A percentile compares a stretch with the other conserved stretches of the same genome.
Conservation (phyloP, 805 yeast species). For the Millerago galiae region DNA sequence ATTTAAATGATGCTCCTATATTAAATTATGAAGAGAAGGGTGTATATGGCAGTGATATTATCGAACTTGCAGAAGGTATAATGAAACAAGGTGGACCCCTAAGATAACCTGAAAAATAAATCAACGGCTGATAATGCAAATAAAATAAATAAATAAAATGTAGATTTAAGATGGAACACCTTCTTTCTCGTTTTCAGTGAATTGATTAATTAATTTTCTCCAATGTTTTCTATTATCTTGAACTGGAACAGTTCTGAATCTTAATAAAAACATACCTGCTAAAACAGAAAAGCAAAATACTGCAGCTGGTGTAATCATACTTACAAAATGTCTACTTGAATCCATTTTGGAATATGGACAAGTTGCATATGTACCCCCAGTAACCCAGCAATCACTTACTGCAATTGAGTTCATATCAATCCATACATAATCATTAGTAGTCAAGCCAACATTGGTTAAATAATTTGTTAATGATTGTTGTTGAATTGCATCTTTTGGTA, state of each 20-base stretch:
- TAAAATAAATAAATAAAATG: too few relatives aligned
- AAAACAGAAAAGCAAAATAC: conserved; percentile 50
- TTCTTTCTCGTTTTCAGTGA: conserved; percentile 62
- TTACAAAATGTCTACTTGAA: conserved; percentile 48
- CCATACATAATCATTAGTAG: conserved; percentile 47
- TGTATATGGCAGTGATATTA: conserved; percentile 48
- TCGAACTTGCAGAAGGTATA: conserved; percentile 55
- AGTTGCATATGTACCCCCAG: conserved; percentile 67
- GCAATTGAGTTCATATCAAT: conserved; percentile 75
- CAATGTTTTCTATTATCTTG: conserved; percentile 64
- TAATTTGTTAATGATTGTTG: conserved; percentile 25
- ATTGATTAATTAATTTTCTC: conserved; percentile 49
- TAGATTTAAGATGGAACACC: conserved; percentile 69
- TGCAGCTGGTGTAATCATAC: conserved; percentile 62
- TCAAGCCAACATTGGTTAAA: conserved; percentile 19
- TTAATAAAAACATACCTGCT: conserved; percentile 45
- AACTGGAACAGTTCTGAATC: conserved; percentile 58
- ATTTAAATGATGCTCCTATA: conserved; percentile 29
- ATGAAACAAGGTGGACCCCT: conserved; percentile 23
- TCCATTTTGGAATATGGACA: conserved; percentile 71
- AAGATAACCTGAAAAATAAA: conserved; percentile 13
- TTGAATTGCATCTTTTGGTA: conserved; percentile 47
- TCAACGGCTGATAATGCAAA: neutral
- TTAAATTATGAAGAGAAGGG: conserved; percentile 37
- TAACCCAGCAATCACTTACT: conserved; percentile 72